phyloP scores from a whole-genome alignment of 1,284 basidiomycete genomes.

The Ganoderma boninense region DNA sequence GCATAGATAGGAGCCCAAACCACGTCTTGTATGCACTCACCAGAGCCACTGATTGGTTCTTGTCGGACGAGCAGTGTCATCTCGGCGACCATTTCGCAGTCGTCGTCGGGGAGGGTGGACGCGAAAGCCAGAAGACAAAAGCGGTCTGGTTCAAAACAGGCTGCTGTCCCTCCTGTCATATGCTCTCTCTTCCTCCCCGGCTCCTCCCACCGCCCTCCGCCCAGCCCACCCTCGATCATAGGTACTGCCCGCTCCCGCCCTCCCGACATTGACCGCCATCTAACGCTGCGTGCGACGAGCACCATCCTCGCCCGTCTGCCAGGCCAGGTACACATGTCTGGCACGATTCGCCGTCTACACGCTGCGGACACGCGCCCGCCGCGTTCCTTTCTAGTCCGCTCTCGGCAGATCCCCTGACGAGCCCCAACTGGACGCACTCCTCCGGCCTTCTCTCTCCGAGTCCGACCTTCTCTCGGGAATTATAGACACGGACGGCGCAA shows the following conservation, averaged over 20 bases:
- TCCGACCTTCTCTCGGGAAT: background rate
- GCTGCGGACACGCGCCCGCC: conserved; percentile 3
- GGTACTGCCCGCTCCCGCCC: background rate
- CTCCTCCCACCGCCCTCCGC: background rate
- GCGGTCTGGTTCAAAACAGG: background rate
- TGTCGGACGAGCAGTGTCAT: background rate
- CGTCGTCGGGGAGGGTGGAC: background rate
- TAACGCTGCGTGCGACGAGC: background rate
- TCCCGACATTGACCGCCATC: background rate
- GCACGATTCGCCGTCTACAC: background rate
- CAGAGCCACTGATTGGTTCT: background rate
- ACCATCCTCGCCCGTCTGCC: too few species aligned
- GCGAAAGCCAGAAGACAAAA: conserved; percentile 5
- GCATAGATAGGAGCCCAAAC: background rate
- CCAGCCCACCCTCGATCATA: background rate
- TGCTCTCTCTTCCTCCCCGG: background rate
- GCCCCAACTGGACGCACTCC: background rate
- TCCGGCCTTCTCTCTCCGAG: conserved; percentile 4
- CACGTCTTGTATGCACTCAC: conserved; percentile 16
- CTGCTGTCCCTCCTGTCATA: too few species aligned
- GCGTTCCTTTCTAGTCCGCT: background rate
- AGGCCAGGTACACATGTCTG: too few species aligned
- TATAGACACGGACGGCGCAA: background rate
- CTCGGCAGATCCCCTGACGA: conserved; percentile 6
- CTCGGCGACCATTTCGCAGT: background rate